Conservation (phyloP, 1,139 yeast species). For the Suhomyces bokatorum region DNA sequence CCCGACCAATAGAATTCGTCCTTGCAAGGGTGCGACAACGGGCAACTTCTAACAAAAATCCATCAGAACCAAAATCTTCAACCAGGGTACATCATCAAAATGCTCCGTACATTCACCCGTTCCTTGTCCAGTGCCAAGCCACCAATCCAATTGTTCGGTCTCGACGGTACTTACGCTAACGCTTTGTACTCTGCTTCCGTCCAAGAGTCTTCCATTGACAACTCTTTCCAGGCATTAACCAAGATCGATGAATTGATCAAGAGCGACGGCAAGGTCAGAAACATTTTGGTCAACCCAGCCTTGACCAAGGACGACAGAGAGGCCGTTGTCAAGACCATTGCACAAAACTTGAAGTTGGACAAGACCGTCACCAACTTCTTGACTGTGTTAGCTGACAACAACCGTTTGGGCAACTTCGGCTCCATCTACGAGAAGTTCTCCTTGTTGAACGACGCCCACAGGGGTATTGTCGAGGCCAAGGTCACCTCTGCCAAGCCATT, state of each 20-base stretch:
- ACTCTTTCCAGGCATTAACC: slow-evolving; percentile 67
- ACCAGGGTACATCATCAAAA: slow-evolving; percentile 9
- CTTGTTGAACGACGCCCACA: slow-evolving; percentile 81
- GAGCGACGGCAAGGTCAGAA: slow-evolving; percentile 62
- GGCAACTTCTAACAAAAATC: slow-evolving; percentile 11
- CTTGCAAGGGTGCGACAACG: slow-evolving; percentile 9
- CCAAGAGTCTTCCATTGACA: slow-evolving; percentile 74
- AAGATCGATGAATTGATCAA: slow-evolving; percentile 57
- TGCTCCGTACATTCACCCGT: slow-evolving; percentile 67
- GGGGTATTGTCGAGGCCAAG: slow-evolving; percentile 90
- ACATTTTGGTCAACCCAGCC: slow-evolving; percentile 79
- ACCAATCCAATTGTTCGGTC: slow-evolving; percentile 91
- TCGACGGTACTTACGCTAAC: slow-evolving; percentile 96
- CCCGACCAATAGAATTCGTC: slow-evolving; percentile 10
- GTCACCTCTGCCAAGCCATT: slow-evolving; percentile 87
- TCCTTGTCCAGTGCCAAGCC: slow-evolving; percentile 77
- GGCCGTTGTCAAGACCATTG: slow-evolving; percentile 61
- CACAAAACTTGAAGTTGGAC: slow-evolving; percentile 64
- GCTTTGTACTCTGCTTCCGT: slow-evolving; percentile 93
- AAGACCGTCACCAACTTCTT: slow-evolving; percentile 78
- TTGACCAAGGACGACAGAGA: slow-evolving; percentile 74
- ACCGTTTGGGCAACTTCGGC: slow-evolving; percentile 76
- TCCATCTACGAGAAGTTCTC: slow-evolving; percentile 71
- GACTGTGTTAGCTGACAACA: slow-evolving; percentile 87
- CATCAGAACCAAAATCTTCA: slow-evolving; percentile 3